These are phyloP conservation scores for Pilasporangium apinafurcum DNA, from an alignment of 352 stramenopile species.

Conservation along the genomic window DNA sequence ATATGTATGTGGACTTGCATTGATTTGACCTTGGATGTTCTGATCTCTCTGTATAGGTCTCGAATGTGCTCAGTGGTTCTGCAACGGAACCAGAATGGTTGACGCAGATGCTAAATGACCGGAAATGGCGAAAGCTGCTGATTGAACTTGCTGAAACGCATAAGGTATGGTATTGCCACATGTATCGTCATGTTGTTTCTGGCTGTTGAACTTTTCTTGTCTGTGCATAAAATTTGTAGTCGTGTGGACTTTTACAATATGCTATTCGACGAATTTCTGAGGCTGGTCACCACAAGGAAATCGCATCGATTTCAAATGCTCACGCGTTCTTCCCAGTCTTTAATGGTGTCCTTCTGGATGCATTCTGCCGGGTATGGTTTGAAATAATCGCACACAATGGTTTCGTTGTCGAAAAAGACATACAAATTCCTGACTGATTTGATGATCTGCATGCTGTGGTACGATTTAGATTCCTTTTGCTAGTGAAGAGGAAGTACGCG, in stretches of 20 bases:
- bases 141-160: conserved; percentile 83
- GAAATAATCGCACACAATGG: background rate
- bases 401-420: no score
- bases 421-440: no score
- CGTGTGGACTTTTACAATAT: conserved; percentile 79
- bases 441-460: background rate
- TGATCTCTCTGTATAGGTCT: conserved; percentile 27
- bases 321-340: conserved; percentile 86
- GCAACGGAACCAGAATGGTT: conserved; percentile 73
- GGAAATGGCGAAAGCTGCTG: conserved; percentile 80
- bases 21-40: background rate
- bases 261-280: conserved; percentile 82
- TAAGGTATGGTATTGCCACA: conserved; percentile 33
- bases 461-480: conserved; percentile 65
- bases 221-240: conserved; percentile 20
- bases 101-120: conserved; percentile 74
- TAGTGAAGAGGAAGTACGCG: conserved; percentile 68
- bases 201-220: background rate
- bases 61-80: conserved; percentile 79
- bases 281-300: conserved; percentile 84
- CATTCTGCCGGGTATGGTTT: conserved; percentile 55
- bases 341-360: conserved; percentile 70
- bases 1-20: background rate
- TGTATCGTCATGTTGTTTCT: background rate
- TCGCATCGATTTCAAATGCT: conserved; percentile 77